phyloP scores from a whole-genome alignment of 2,329 filamentous ascomycete species.

The Colletotrichum cereale region DNA sequence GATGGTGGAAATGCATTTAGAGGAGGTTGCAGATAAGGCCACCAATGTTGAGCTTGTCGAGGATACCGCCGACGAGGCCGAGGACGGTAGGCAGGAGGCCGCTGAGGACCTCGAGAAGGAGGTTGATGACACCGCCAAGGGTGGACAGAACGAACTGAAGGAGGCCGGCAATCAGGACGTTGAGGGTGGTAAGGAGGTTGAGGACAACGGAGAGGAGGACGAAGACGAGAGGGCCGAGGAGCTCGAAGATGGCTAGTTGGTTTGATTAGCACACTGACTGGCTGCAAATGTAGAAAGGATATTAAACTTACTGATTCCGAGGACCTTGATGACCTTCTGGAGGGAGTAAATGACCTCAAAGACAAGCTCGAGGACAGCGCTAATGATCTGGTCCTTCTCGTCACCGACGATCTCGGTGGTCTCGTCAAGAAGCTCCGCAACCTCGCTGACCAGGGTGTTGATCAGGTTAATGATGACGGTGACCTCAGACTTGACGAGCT shows the following conservation, averaged over 20 bases:
- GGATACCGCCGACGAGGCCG: slow-evolving; percentile 22
- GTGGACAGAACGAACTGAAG: slow-evolving; percentile 22
- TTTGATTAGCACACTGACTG: background rate
- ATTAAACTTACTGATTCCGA: slow-evolving; percentile 14
- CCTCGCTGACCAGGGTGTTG: slow-evolving; percentile 15
- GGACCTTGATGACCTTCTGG: slow-evolving; percentile 28
- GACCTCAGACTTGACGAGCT: slow-evolving; percentile 33
- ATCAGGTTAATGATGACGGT: slow-evolving; percentile 30
- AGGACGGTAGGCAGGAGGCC: slow-evolving; percentile 34
- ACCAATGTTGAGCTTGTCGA: slow-evolving; percentile 23
- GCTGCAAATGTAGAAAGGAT: rapidly evolving
- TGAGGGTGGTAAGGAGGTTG: slow-evolving; percentile 33
- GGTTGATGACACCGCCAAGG: slow-evolving; percentile 26
- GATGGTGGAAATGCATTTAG: background rate
- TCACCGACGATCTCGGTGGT: slow-evolving; percentile 30
- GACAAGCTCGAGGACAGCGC: slow-evolving; percentile 27
- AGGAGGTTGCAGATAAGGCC: slow-evolving; percentile 34
- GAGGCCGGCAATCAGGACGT: slow-evolving; percentile 28
- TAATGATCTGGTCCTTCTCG: slow-evolving; percentile 34
- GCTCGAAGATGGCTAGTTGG: slow-evolving; percentile 32
- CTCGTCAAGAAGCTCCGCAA: slow-evolving; percentile 19
- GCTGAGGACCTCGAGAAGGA: slow-evolving; percentile 29
- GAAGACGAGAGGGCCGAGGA: slow-evolving; percentile 33
- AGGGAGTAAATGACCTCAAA: slow-evolving; percentile 30
- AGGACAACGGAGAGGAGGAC: slow-evolving; percentile 26